These are phyloP conservation scores for Zygotorulaspora chibaensis DNA, from an alignment of 805 yeast species.

Conservation along the genomic window DNA sequence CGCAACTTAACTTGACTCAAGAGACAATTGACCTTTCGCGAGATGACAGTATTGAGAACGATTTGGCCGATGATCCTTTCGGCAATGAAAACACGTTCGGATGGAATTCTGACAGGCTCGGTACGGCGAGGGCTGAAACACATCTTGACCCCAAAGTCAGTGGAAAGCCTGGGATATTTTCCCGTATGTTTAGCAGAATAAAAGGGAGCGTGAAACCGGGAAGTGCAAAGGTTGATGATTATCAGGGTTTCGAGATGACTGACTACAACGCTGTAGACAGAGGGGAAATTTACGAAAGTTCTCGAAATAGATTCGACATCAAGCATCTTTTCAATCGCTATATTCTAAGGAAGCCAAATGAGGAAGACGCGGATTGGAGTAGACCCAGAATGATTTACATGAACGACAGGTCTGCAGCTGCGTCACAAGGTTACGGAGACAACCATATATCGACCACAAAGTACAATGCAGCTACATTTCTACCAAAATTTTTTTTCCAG, in stretches of 20 bases:
- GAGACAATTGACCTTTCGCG: constrained; percentile 34
- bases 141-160: constrained; percentile 10
- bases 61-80: constrained; percentile 33
- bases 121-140: constrained; percentile 9
- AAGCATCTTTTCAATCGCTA: constrained; percentile 37
- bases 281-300: constrained; percentile 28
- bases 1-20: constrained; percentile 25
- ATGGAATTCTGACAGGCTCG: constrained; percentile 18
- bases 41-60: constrained; percentile 38
- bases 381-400: constrained; percentile 65
- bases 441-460: constrained; percentile 94
- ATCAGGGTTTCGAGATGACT: constrained; percentile 32
- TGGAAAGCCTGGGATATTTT: constrained; percentile 18
- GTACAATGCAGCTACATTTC: constrained; percentile 85
- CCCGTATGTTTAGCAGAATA: constrained; percentile 17
- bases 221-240: constrained; percentile 7
- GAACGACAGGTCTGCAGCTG: constrained; percentile 57
- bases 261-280: constrained; percentile 25
- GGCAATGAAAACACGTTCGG: constrained; percentile 12
- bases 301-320: constrained; percentile 37
- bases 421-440: constrained; percentile 55
- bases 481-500: constrained; percentile 92
- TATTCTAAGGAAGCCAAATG: constrained; percentile 31
- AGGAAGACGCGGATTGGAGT: constrained; percentile 9
- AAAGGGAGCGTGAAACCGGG: constrained; percentile 18